Percentiles rank a stretch among this genome's conserved stretches.
Evolutionary conservation across 129 eudicot species (phyloP).

Genomic region (Oenanthe sinensis): DNA sequence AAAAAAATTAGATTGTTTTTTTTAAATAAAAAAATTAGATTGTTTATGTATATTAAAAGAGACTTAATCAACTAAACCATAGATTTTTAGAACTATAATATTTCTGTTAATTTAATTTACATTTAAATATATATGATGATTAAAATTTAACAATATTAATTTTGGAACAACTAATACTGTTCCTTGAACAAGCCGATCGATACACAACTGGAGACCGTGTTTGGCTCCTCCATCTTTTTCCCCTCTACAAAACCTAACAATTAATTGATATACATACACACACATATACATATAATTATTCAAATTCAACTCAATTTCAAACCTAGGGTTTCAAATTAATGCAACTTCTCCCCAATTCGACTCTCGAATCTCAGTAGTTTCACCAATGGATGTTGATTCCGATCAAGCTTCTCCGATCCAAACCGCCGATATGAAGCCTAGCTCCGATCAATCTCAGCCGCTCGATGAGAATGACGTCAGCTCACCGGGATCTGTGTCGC

Average conservation of each 20-base stretch:
- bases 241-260: background rate
- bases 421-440: constrained; percentile 4
- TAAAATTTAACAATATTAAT: no score
- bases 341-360: background rate
- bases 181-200: no score
- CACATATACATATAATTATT: background rate
- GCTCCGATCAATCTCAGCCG: constrained; percentile 20
- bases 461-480: constrained; percentile 7
- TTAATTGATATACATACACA: background rate
- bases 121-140: no score
- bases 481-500: constrained; percentile 9
- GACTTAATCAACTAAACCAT: no score
- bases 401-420: constrained; percentile 33
- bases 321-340: background rate
- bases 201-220: background rate
- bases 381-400: constrained; percentile 74
- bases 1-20: no score
- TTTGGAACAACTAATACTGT: no score
- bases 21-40: no score
- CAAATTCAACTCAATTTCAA: constrained; percentile 1
- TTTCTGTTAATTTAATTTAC: no score
- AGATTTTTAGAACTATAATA: no score
- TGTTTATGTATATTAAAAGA: no score
- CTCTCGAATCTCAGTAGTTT: background rate
- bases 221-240: background rate